phyloP scores from a whole-genome alignment of 2,329 filamentous ascomycete genomes.

The Fragosphaeria purpurea region DNA sequence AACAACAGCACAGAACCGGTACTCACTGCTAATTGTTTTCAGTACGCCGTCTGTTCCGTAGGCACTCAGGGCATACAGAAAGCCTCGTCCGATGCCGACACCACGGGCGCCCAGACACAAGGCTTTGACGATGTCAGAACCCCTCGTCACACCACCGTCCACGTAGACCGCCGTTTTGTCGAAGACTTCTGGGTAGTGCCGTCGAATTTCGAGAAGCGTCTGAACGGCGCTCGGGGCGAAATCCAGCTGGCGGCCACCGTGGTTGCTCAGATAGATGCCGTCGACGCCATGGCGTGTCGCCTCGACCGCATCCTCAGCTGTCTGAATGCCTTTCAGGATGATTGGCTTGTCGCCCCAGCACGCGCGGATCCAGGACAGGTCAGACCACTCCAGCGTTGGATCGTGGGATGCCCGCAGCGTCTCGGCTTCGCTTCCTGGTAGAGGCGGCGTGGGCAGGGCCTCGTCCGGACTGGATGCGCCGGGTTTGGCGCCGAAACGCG shows the following conservation, averaged over 20 bases:
- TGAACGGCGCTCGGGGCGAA: constrained; percentile 32
- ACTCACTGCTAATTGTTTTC: constrained; percentile 20
- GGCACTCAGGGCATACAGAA: constrained; percentile 41
- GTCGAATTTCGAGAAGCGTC: constrained; percentile 34
- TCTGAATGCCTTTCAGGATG: constrained; percentile 24
- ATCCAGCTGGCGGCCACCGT: constrained; percentile 42
- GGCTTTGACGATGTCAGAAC: constrained; percentile 37
- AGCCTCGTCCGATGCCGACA: constrained; percentile 39
- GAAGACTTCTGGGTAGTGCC: constrained; percentile 31
- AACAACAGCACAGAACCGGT: constrained; percentile 10
- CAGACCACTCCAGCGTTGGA: constrained; percentile 37
- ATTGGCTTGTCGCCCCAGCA: constrained; percentile 45
- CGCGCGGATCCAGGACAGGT: constrained; percentile 44
- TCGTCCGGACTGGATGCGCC: background rate
- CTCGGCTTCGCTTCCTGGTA: constrained; percentile 3
- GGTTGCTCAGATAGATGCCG: constrained; percentile 39
- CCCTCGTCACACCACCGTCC: constrained; percentile 36
- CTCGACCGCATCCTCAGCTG: constrained; percentile 22
- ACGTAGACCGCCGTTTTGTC: constrained; percentile 33
- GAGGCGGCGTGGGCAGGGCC: background rate
- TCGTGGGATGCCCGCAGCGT: constrained; percentile 1
- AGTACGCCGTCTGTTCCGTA: constrained; percentile 26
- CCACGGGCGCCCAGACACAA: constrained; percentile 35
- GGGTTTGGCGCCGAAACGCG: background rate
- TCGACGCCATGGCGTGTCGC: constrained; percentile 30